Conservation (phyloP, 129 eudicot genomes). For the Glebionis coronaria region DNA sequence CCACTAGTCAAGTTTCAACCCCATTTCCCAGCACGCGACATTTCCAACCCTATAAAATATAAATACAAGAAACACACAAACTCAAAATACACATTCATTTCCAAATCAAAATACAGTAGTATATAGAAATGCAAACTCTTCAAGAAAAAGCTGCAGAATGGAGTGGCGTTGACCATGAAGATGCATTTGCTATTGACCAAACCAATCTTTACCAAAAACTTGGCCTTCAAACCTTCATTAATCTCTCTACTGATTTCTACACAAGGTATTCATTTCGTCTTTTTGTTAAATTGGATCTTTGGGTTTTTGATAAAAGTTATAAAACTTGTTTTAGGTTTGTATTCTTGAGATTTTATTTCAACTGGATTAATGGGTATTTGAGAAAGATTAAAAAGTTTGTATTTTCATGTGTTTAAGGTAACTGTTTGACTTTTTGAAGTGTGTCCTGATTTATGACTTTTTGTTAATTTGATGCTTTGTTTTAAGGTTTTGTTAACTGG, state of each 20-base stretch:
- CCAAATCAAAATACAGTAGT: background rate
- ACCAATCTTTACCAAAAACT: conserved; percentile 72
- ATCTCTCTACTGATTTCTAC: conserved; percentile 86
- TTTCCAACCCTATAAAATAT: conserved; percentile 38
- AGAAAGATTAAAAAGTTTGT: background rate
- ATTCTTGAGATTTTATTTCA: background rate
- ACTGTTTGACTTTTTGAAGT: conserved; percentile 9
- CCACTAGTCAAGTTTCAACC: background rate
- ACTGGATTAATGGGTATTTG: conserved; percentile 6
- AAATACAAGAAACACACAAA: conserved; percentile 17
- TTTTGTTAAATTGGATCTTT: background rate
- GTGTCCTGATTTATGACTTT: no score
- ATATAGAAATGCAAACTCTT: conserved; percentile 88
- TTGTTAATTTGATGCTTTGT: no score
- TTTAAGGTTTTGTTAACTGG: background rate
- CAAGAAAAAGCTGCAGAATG: conserved; percentile 85
- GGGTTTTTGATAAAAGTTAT: background rate
- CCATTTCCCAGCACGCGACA: conserved; percentile 52
- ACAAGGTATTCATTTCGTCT: conserved; percentile 42
- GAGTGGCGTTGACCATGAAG: conserved; percentile 75
- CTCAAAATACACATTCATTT: background rate
- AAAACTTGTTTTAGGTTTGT: background rate
- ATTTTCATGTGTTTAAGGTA: conserved; percentile 11
- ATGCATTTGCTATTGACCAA: conserved; percentile 88
- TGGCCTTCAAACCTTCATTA: conserved; percentile 82